Conservation (phyloP, 2,329 filamentous ascomycete species). For the Dothistroma septosporum region DNA sequence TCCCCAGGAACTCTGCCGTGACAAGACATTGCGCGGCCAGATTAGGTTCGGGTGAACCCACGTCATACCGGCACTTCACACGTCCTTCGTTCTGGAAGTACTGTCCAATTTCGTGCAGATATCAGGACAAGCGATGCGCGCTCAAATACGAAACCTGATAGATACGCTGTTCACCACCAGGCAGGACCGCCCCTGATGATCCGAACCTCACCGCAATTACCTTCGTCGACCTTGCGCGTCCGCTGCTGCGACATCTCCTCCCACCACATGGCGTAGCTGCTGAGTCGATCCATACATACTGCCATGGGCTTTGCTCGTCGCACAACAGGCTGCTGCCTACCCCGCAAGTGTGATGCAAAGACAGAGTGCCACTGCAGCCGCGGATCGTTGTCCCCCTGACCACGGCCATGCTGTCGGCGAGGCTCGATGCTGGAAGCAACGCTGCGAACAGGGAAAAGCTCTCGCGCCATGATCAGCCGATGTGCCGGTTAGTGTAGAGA, state of each 20-base stretch:
- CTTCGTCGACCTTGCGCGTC: too few relatives aligned
- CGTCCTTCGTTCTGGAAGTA: neutral
- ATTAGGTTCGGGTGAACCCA: neutral
- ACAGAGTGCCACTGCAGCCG: neutral
- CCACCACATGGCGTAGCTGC: neutral
- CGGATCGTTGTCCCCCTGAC: neutral
- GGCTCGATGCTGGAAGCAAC: neutral
- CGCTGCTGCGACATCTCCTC: too few relatives aligned
- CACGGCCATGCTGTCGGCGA: neutral
- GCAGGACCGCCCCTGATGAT: too few relatives aligned
- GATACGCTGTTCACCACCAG: too few relatives aligned
- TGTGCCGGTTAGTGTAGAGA: neutral
- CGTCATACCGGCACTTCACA: neutral
- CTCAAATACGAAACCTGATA: too few relatives aligned
- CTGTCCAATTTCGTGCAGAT: neutral
- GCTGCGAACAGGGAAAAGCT: neutral
- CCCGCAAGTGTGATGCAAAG: neutral
- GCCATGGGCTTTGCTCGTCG: neutral
- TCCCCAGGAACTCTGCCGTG: neutral
- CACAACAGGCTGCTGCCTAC: neutral
- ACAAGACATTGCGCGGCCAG: neutral
- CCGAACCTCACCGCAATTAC: neutral
- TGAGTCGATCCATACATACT: neutral
- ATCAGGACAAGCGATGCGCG: neutral
- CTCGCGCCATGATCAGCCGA: neutral